phyloP scores from a whole-genome alignment of 495 filamentous ascomycete species.

The Margaritispora aquatica region DNA sequence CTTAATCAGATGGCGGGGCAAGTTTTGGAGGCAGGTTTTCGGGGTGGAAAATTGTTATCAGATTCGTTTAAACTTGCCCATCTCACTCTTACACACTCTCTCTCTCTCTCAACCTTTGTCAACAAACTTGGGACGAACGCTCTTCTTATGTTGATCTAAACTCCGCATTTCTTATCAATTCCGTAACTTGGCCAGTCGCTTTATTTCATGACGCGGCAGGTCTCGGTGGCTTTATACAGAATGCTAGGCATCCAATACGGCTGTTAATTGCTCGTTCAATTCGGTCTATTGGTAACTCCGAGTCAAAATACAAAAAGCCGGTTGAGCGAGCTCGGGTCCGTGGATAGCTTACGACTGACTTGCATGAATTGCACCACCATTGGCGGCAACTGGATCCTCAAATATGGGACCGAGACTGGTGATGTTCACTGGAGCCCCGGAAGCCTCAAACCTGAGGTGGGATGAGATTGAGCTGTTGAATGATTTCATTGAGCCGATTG shows the following conservation, averaged over 20 bases:
- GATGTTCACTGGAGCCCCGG: constrained; percentile 59
- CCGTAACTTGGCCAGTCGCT: neutral
- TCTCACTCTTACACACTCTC: neutral
- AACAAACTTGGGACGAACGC: neutral
- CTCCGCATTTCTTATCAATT: neutral
- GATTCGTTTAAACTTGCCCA: constrained; percentile 1
- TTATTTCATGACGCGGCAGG: neutral
- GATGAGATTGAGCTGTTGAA: constrained; percentile 41
- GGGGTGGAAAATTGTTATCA: neutral
- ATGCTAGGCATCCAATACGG: too few relatives aligned
- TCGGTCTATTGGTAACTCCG: neutral
- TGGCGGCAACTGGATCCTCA: neutral
- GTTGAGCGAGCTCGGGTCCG: neutral
- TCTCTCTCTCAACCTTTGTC: neutral
- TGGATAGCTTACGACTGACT: neutral
- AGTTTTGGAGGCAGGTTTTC: too few relatives aligned
- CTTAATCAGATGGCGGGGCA: neutral
- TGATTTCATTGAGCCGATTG: constrained; percentile 36
- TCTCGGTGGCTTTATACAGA: neutral
- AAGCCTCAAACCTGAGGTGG: constrained; percentile 49
- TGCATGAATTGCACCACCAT: neutral
- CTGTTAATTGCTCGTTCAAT: neutral
- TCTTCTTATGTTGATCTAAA: neutral
- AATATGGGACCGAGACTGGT: constrained; percentile 28
- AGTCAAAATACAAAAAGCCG: neutral